Evolutionary conservation across 2,329 filamentous ascomycete species (phyloP).

Genomic region (Akanthomyces muscarius): DNA sequence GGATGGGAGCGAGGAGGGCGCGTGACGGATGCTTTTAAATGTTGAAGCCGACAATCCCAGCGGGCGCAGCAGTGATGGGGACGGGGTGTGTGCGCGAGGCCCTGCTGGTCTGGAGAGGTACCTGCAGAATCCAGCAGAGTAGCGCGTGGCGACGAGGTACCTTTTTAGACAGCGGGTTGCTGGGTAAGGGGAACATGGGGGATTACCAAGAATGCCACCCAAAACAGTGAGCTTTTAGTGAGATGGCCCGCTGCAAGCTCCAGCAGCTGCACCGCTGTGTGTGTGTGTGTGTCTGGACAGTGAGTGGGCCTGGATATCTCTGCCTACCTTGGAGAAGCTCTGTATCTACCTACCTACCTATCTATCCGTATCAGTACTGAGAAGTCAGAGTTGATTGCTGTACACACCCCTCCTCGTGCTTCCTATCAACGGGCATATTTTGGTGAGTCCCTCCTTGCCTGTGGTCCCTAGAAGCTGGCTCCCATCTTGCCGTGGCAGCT

Average conservation of each 20-base stretch:
- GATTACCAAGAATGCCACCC: neutral
- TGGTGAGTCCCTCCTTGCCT: too few relatives aligned
- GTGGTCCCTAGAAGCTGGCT: too few relatives aligned
- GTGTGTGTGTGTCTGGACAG: too few relatives aligned
- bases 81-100: neutral
- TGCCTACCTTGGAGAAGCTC: too few relatives aligned
- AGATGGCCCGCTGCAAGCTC: constrained; percentile 3
- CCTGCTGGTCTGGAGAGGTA: neutral
- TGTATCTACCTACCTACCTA: too few relatives aligned
- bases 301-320: neutral
- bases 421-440: too few relatives aligned
- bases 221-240: constrained; percentile 1
- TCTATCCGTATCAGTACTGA: neutral
- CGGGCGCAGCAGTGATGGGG: neutral
- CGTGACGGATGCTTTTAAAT: constrained; percentile 4
- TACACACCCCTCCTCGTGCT: neutral
- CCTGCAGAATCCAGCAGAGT: neutral
- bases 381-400: neutral
- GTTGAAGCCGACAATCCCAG: neutral
- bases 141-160: neutral
- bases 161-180: neutral
- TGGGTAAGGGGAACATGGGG: neutral
- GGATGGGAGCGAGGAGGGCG: neutral
- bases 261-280: neutral
- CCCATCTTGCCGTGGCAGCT: neutral